These are phyloP conservation scores for Lactarius indigo DNA, from an alignment of 768 basidiomycete species.

Conservation along the genomic window DNA sequence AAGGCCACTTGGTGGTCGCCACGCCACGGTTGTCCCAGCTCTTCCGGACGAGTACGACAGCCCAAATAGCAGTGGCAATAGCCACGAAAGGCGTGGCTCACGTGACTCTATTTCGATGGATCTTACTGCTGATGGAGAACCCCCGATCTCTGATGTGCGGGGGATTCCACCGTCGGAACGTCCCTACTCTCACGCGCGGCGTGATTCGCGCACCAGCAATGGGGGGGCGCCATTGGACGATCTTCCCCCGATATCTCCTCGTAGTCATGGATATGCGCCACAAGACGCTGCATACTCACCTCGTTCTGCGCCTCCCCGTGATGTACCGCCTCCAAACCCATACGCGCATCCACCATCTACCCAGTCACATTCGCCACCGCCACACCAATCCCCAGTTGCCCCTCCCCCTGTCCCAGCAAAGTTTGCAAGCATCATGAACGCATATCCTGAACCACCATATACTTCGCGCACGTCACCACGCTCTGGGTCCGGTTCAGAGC, in stretches of 20 bases:
- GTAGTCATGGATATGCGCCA: constrained; percentile 15
- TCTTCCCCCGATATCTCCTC: constrained; percentile 21
- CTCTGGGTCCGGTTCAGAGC: constrained; percentile 32
- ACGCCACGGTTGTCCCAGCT: constrained; percentile 78
- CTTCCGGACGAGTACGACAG: constrained; percentile 70
- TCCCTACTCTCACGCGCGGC: constrained; percentile 17
- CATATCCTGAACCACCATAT: constrained; percentile 45
- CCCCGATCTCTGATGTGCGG: constrained; percentile 18
- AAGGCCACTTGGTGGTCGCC: constrained; percentile 75
- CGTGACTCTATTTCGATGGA: constrained; percentile 21
- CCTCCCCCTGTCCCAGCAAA: constrained; percentile 45
- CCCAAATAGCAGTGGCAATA: constrained; percentile 31
- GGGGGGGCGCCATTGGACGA: constrained; percentile 17
- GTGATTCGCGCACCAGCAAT: constrained; percentile 22
- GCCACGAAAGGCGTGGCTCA: constrained; percentile 20
- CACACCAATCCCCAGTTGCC: constrained; percentile 29
- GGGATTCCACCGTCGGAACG: constrained; percentile 13
- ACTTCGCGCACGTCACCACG: constrained; percentile 28
- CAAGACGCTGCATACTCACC: constrained; percentile 20
- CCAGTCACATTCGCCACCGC: constrained; percentile 29
- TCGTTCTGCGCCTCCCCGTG: constrained; percentile 16
- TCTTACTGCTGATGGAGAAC: constrained; percentile 15
- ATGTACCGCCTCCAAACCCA: constrained; percentile 17
- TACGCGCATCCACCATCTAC: constrained; percentile 8
- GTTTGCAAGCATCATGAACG: constrained; percentile 69